Percentiles rank a stretch among this genome's conserved stretches.
These are phyloP conservation scores for Penicillium frequentans DNA, from an alignment of 2,329 filamentous ascomycete genomes.

Conservation along the genomic window DNA sequence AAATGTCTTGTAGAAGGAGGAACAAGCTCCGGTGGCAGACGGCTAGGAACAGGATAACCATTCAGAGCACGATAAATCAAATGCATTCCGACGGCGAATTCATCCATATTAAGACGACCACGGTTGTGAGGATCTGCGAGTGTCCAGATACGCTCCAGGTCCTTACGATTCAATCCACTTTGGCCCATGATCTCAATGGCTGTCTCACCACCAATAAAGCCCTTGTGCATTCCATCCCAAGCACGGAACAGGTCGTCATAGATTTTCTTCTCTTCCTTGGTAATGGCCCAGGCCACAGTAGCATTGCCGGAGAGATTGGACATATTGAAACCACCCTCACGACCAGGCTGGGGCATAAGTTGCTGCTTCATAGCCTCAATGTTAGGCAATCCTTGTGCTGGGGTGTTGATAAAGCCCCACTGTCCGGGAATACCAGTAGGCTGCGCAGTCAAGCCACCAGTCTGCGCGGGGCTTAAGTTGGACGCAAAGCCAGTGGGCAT, in stretches of 20 bases:
- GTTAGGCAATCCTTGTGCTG: slow-evolving; percentile 83
- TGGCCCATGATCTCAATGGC: slow-evolving; percentile 97
- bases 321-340: slow-evolving; percentile 82
- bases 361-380: slow-evolving; percentile 88
- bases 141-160: slow-evolving; percentile 92
- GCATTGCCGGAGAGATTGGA: slow-evolving; percentile 88
- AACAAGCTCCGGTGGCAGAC: slow-evolving; percentile 85
- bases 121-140: slow-evolving; percentile 91
- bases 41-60: slow-evolving; percentile 85
- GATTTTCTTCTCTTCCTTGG: slow-evolving; percentile 96
- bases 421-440: slow-evolving; percentile 91
- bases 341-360: slow-evolving; percentile 96
- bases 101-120: slow-evolving; percentile 89
- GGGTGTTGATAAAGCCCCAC: slow-evolving; percentile 97
- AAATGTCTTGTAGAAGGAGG: slow-evolving; percentile 94
- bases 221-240: slow-evolving; percentile 93
- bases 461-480: slow-evolving; percentile 60
- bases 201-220: slow-evolving; percentile 85
- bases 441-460: slow-evolving; percentile 82
- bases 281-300: slow-evolving; percentile 96
- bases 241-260: slow-evolving; percentile 94
- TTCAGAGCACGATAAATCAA: slow-evolving; percentile 97
- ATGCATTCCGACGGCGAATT: slow-evolving; percentile 99
- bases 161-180: slow-evolving; percentile 85
- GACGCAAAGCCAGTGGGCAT: slow-evolving; percentile 76